Evolutionary conservation across 2,329 filamentous ascomycete genomes (phyloP), one percentile per base, ranked within the genome.

Genomic region (Thelonectria olida): DNA sequence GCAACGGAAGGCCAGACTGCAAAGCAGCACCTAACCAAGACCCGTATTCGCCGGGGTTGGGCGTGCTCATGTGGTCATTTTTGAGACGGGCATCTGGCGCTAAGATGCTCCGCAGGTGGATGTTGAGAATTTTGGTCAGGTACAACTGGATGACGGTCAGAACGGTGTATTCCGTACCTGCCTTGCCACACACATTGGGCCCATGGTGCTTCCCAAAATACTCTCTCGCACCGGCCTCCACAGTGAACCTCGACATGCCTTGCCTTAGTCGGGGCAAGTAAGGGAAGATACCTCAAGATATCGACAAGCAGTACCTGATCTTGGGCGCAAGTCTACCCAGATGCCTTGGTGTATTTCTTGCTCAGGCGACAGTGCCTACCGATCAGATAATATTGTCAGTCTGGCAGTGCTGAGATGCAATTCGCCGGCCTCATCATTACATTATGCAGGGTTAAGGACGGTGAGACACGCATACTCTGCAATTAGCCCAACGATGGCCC

Each of bases 51-150:
- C 76, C 77, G 68, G 28, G 65, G 66, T 75, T 79, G 73, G 78
- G 77, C 76, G 75, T 78, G 78, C 77, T 82, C 80, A 82, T 82
- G 80, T 82, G 80, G 76, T 73, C 78, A 76, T 76, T 78, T 31
- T 71, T 75, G 74, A 80, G 77, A 79, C 78, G 74, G 71, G 70
- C 72, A 72, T 67, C 68, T 69, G 72, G 74, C 78, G 76, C 77
- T 78, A 80, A 76, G 47, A 61, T 73, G 42, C 72, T 75, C 77
- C 76, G 75, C 75, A 74, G 74, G 72, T 71, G 69, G 70, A 75
- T 76, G 71, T 73, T 69, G 73, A 72, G 66, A 63, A 48, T 53
- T 57, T n/a, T 64, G 44, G 34, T 49, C 53, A 55, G 44, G 44
- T 61, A 53, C 55, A 19, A 25, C 61, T 50, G 36, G 49, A 63